Evolutionary conservation across 805 yeast genomes (phyloP).

Genomic region (Candida gorgasii): DNA sequence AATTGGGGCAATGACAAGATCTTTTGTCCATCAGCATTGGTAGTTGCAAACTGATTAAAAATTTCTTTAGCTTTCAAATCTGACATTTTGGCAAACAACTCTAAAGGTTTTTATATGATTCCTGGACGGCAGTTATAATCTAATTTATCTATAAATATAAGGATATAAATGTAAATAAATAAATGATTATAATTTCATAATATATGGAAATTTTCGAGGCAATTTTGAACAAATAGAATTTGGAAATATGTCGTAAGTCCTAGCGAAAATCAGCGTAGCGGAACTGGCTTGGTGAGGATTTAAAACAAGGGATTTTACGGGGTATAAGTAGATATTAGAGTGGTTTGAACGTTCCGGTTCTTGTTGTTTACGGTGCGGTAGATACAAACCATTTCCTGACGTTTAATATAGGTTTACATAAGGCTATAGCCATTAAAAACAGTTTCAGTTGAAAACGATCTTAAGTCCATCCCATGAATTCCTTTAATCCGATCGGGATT

Average conservation of each 20-base stretch:
- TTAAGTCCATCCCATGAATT: not conserved
- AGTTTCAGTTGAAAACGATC: not conserved
- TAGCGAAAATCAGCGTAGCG: too few species aligned
- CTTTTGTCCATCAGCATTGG: slow-evolving; percentile 22
- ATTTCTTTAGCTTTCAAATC: slow-evolving; percentile 32
- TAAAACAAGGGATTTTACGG: too few species aligned
- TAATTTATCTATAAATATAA: not conserved
- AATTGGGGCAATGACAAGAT: slow-evolving; percentile 37
- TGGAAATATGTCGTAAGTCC: slow-evolving; percentile 5
- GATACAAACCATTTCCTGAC: too few species aligned
- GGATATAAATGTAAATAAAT: not conserved
- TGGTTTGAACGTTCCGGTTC: too few species aligned
- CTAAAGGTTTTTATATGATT: not conserved
- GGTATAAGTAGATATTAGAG: too few species aligned
- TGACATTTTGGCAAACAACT: slow-evolving; percentile 12
- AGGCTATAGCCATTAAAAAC: too few species aligned
- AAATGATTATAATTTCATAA: slow-evolving; percentile 6
- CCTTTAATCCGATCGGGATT: slow-evolving; percentile 1
- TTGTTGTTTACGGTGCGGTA: too few species aligned
- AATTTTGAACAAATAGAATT: slow-evolving; percentile 6
- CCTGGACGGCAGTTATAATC: not conserved
- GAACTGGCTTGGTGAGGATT: too few species aligned
- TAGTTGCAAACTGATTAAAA: slow-evolving; percentile 40
- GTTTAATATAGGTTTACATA: not conserved
- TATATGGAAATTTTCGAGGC: slow-evolving; percentile 8